These are phyloP conservation scores for Annona cherimola DNA, from an alignment of 164 flowering plant genomes.

Conservation along the genomic window DNA sequence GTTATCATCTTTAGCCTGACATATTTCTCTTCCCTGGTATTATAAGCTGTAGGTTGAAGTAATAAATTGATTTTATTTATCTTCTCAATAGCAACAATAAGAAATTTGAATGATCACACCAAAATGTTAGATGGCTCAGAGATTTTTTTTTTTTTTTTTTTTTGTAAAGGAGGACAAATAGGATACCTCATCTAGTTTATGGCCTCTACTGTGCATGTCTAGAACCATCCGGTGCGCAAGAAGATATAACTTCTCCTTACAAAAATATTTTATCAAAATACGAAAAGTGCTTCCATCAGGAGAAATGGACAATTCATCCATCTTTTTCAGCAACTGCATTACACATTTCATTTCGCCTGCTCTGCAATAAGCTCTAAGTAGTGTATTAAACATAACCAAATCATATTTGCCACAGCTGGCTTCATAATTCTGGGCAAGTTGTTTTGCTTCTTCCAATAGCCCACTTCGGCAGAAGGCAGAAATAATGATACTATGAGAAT, in stretches of 20 bases:
- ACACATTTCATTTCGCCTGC: constrained; percentile 85
- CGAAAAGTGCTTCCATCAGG: constrained; percentile 77
- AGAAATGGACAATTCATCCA: constrained; percentile 73
- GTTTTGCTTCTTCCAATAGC: constrained; percentile 69
- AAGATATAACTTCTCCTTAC: constrained; percentile 63
- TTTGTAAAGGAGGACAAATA: neutral
- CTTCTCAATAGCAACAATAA: neutral
- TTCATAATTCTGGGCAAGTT: constrained; percentile 65
- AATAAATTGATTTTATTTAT: no score
- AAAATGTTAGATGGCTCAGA: neutral
- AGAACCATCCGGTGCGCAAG: constrained; percentile 68
- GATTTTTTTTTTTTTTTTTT: neutral
- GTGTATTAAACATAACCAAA: constrained; percentile 67
- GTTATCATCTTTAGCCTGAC: no score
- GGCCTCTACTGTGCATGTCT: constrained; percentile 81
- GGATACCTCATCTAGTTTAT: constrained; percentile 73
- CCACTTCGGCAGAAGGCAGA: constrained; percentile 69
- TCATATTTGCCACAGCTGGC: constrained; percentile 62
- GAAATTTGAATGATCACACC: neutral
- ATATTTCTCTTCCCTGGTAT: no score
- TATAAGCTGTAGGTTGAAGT: no score
- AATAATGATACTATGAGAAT: constrained; percentile 81
- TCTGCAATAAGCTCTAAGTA: constrained; percentile 84
- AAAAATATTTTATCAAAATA: constrained; percentile 70
- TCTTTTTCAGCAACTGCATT: constrained; percentile 66